Conservation (phyloP, 1,139 yeast species). For the Debaryomycetaceae sp. region DNA sequence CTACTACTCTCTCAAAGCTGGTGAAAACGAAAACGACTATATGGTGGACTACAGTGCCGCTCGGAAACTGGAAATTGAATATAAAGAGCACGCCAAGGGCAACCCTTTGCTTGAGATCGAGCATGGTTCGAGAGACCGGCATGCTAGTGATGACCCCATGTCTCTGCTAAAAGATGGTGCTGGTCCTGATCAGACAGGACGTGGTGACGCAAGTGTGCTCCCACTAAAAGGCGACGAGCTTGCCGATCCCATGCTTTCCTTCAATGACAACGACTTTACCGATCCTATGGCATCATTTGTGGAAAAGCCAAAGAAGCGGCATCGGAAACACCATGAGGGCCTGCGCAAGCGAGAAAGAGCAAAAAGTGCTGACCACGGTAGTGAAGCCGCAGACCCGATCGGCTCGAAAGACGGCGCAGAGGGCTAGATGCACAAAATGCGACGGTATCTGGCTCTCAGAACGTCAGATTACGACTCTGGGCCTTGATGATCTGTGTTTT, state of each 20-base stretch:
- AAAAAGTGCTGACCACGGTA: neutral
- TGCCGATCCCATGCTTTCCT: slow-evolving; percentile 5
- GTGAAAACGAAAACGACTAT: slow-evolving; percentile 37
- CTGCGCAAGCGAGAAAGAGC: neutral
- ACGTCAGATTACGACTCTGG: too few relatives aligned
- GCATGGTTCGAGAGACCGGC: neutral
- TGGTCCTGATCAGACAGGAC: slow-evolving; percentile 11
- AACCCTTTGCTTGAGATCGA: neutral
- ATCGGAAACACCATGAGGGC: neutral
- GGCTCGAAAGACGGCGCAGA: too few relatives aligned
- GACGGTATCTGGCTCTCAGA: too few relatives aligned
- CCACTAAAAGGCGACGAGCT: slow-evolving; percentile 6
- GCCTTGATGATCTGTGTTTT: too few relatives aligned
- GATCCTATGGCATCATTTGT: too few relatives aligned
- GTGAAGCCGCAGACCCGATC: too few relatives aligned
- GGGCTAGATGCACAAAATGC: too few relatives aligned
- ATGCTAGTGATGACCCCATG: neutral
- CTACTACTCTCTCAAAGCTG: slow-evolving; percentile 45
- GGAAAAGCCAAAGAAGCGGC: neutral
- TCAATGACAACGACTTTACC: neutral
- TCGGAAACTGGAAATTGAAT: slow-evolving; percentile 5
- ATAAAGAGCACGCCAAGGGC: slow-evolving; percentile 1
- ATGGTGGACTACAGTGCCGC: slow-evolving; percentile 20
- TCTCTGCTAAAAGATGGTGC: slow-evolving; percentile 6
- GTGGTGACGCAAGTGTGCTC: slow-evolving; percentile 1